phyloP scores from a whole-genome alignment of 345 rosid species.

The Microcos paniculata region DNA sequence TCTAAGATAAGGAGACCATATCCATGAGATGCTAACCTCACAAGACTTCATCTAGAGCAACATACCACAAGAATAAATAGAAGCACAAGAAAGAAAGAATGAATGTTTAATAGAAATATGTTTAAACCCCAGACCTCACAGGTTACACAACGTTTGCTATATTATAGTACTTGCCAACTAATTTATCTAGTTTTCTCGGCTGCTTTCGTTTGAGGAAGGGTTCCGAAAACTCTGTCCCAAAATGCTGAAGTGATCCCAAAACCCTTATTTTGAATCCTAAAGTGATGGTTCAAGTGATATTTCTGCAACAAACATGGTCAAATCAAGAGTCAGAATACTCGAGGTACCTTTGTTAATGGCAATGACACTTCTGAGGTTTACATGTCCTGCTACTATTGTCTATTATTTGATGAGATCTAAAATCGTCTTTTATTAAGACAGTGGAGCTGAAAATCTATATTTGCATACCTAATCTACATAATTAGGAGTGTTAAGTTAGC shows the following conservation, averaged over 20 bases:
- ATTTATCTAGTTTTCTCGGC: conserved; percentile 24
- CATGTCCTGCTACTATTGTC: background rate
- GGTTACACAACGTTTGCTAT: background rate
- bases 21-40: conserved; percentile 3
- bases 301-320: conserved; percentile 47
- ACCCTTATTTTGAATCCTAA: conserved; percentile 77
- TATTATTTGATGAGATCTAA: background rate
- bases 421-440: background rate
- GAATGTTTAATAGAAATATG: background rate
- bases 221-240: conserved; percentile 88
- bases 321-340: background rate
- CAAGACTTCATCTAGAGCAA: background rate
- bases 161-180: background rate
- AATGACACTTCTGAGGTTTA: background rate
- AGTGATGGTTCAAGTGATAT: conserved; percentile 96
- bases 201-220: conserved; percentile 59
- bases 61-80: background rate
- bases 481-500: background rate
- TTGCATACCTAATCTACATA: background rate
- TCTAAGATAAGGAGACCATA: background rate
- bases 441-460: background rate
- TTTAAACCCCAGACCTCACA: background rate
- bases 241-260: conserved; percentile 89
- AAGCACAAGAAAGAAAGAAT: background rate
- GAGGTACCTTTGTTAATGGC: background rate